Percentiles rank a stretch among this genome's conserved stretches.
phyloP scores from a whole-genome alignment of 2,329 filamentous ascomycete species.

The Alternaria rosae region DNA sequence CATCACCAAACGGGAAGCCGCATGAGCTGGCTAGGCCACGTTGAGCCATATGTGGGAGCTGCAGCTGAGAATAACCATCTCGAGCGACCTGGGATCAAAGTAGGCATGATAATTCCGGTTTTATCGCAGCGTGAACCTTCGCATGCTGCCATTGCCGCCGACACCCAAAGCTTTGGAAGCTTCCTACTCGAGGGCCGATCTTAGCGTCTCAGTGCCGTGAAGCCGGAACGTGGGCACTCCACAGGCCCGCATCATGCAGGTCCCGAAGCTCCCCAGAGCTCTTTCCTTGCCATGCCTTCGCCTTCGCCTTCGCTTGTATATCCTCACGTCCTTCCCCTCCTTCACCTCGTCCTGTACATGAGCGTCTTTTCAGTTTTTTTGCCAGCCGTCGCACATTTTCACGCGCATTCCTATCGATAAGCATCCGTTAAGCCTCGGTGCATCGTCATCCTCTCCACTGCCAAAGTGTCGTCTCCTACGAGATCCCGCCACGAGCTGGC shows the following conservation, averaged over 20 bases:
- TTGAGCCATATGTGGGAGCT: slow-evolving; percentile 8
- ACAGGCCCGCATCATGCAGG: slow-evolving; percentile 23
- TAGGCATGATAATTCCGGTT: background rate
- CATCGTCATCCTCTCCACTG: slow-evolving; percentile 15
- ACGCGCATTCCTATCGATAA: slow-evolving; percentile 26
- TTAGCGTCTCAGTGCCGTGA: slow-evolving; percentile 6
- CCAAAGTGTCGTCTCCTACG: slow-evolving; percentile 37
- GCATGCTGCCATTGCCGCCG: background rate
- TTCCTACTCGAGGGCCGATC: background rate
- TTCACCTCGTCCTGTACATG: background rate
- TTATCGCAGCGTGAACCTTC: background rate
- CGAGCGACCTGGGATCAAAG: background rate
- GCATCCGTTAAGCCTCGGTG: slow-evolving; percentile 13
- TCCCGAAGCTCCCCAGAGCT: slow-evolving; percentile 21
- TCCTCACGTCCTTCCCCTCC: background rate
- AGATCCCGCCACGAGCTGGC: slow-evolving; percentile 44
- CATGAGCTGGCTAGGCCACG: slow-evolving; percentile 8
- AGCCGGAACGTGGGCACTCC: slow-evolving; percentile 13
- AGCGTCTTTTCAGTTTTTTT: background rate
- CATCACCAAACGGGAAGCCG: slow-evolving; percentile 16
- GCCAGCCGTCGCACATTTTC: background rate
- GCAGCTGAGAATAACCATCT: background rate
- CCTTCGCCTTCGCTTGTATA: background rate
- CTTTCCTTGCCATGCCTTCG: background rate
- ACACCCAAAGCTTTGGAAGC: background rate